These are phyloP conservation scores for Amaranthus palmeri DNA, from an alignment of 148 eudicot genomes.

Conservation along the genomic window DNA sequence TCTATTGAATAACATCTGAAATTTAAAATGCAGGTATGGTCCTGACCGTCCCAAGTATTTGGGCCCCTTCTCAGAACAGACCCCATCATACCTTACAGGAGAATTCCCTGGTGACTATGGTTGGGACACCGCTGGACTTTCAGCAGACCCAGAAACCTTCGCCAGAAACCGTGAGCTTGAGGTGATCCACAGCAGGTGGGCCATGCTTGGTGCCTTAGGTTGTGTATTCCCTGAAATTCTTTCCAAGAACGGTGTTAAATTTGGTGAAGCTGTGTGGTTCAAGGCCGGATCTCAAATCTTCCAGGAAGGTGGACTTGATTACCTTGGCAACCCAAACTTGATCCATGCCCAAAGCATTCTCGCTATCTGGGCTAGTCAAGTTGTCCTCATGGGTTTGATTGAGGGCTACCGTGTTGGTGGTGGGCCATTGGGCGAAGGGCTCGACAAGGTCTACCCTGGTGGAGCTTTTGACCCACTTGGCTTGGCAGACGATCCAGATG, in stretches of 20 bases:
- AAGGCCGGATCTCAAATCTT: slow-evolving; percentile 61
- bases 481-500: slow-evolving; percentile 57
- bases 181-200: slow-evolving; percentile 66
- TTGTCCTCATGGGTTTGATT: slow-evolving; percentile 53
- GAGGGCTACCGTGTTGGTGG: slow-evolving; percentile 62
- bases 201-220: slow-evolving; percentile 67
- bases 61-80: slow-evolving; percentile 67
- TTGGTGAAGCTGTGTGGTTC: slow-evolving; percentile 66
- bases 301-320: slow-evolving; percentile 58
- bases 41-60: slow-evolving; percentile 56
- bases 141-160: slow-evolving; percentile 59
- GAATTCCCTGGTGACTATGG: slow-evolving; percentile 72
- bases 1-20: not conserved
- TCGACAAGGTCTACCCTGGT: slow-evolving; percentile 52
- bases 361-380: slow-evolving; percentile 53
- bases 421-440: slow-evolving; percentile 61
- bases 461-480: slow-evolving; percentile 64
- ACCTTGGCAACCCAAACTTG: slow-evolving; percentile 57
- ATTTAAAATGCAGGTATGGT: slow-evolving; percentile 36
- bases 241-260: slow-evolving; percentile 49
- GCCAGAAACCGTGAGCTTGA: slow-evolving; percentile 65
- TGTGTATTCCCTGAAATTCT: slow-evolving; percentile 59
- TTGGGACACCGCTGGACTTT: slow-evolving; percentile 63
- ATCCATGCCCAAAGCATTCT: slow-evolving; percentile 61
- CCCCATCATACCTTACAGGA: slow-evolving; percentile 60